These are phyloP conservation scores for Zalaria sp. DNA, from an alignment of 2,329 filamentous ascomycete genomes.

Conservation along the genomic window DNA sequence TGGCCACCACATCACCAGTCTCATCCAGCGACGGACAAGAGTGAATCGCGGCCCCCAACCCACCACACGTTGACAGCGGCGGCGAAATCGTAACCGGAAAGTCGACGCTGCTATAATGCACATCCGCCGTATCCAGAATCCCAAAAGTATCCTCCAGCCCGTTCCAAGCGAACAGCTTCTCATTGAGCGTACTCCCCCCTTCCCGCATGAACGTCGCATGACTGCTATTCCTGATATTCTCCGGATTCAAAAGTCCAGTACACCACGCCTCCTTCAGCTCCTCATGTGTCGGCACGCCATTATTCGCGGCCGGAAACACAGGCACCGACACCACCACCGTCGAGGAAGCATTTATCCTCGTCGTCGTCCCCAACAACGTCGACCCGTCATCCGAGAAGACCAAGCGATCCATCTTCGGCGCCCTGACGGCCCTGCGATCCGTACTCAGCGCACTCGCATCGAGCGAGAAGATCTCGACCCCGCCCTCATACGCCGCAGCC, in stretches of 20 bases:
- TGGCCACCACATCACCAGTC: slow-evolving; percentile 20
- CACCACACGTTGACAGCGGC: slow-evolving; percentile 21
- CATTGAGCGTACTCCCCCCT: slow-evolving; percentile 14
- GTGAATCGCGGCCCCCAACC: slow-evolving; percentile 21
- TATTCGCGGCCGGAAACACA: slow-evolving; percentile 16
- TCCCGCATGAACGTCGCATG: slow-evolving; percentile 22
- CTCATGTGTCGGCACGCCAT: slow-evolving; percentile 16
- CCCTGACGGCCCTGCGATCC: slow-evolving; percentile 20
- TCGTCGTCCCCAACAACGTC: slow-evolving; percentile 21
- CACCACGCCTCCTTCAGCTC: slow-evolving; percentile 25
- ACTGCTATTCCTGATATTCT: slow-evolving; percentile 23
- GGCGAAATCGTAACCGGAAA: slow-evolving; percentile 23
- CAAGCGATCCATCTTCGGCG: slow-evolving; percentile 19
- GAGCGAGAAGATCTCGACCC: slow-evolving; percentile 72
- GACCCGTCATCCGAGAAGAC: slow-evolving; percentile 22
- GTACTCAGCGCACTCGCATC: slow-evolving; percentile 38
- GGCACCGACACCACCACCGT: slow-evolving; percentile 21
- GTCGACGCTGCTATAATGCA: slow-evolving; percentile 21
- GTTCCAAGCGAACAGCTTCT: slow-evolving; percentile 22
- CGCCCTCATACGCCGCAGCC: slow-evolving; percentile 74
- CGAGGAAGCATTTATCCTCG: slow-evolving; percentile 19
- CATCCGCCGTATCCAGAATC: slow-evolving; percentile 17
- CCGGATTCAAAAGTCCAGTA: slow-evolving; percentile 20
- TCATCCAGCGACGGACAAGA: slow-evolving; percentile 21
- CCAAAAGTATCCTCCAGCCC: slow-evolving; percentile 22